Conservation (phyloP, 139 green algal genomes). For the Coelastrella sp. region DNA sequence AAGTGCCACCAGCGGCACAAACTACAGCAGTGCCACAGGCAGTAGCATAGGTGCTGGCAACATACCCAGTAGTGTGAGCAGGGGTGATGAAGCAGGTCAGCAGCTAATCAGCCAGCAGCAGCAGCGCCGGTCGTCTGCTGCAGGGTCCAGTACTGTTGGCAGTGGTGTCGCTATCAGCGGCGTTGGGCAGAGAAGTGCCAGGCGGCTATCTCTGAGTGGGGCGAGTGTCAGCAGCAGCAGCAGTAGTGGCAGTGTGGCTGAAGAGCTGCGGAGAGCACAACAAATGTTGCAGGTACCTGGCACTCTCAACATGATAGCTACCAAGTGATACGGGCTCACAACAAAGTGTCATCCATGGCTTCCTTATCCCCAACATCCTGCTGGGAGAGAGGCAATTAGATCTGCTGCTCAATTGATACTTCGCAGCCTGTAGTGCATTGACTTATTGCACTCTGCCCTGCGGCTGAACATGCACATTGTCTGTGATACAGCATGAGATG, state of each 20-base stretch:
- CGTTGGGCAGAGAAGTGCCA: not conserved
- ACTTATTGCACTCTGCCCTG: too few relatives aligned
- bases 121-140: conserved; percentile 13
- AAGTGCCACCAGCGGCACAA: not conserved
- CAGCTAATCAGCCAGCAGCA: not conserved
- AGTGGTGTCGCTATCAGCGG: not conserved
- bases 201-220: not conserved
- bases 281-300: conserved; percentile 20
- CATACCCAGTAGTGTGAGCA: not conserved
- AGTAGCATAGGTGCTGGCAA: not conserved
- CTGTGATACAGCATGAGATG: too few relatives aligned
- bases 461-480: too few relatives aligned
- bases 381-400: too few relatives aligned
- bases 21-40: not conserved
- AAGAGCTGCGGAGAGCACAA: not conserved
- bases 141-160: not conserved
- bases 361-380: too few relatives aligned
- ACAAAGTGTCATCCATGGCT: not conserved
- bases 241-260: conserved; percentile 9
- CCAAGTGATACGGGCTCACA: not conserved
- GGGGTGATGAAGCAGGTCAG: not conserved
- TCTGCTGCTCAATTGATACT: too few relatives aligned
- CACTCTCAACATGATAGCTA: too few relatives aligned
- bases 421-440: too few relatives aligned
- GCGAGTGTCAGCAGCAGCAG: not conserved